Evolutionary conservation across 345 rosid genomes (phyloP).

Genomic region (Salix arbutifolia): DNA sequence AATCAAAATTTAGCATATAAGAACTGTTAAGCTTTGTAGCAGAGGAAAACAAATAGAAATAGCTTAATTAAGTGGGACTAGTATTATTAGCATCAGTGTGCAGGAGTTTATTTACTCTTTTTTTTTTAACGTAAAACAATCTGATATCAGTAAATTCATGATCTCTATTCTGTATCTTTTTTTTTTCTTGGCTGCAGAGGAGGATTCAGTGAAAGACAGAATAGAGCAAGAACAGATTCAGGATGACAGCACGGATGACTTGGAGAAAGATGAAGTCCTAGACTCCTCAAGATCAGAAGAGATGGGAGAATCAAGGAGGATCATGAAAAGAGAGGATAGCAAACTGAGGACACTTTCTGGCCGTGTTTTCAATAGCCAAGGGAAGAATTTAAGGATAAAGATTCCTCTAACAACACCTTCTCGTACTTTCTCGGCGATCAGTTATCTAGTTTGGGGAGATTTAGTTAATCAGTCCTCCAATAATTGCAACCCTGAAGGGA

Average conservation of each 20-base stretch:
- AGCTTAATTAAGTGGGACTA: not conserved
- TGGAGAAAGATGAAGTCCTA: constrained; percentile 33
- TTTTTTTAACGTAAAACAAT: not conserved
- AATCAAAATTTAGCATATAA: not conserved
- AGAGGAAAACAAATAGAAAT: not conserved
- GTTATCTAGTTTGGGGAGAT: constrained; percentile 71
- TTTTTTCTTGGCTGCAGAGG: constrained; percentile 45
- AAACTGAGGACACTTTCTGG: constrained; percentile 46
- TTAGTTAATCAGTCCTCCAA: constrained; percentile 59
- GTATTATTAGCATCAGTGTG: not conserved
- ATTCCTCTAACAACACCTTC: constrained; percentile 85
- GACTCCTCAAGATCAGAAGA: constrained; percentile 49
- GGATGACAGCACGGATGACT: constrained; percentile 39
- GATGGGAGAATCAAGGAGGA: constrained; percentile 33
- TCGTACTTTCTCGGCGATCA: constrained; percentile 77
- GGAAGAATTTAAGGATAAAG: constrained; percentile 75
- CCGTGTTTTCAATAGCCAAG: constrained; percentile 56
- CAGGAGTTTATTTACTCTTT: not conserved
- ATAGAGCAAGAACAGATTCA: constrained; percentile 53
- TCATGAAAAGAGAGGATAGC: constrained; percentile 41
- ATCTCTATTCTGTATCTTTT: not conserved
- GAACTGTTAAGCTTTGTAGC: not conserved
- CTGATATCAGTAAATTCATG: not conserved
- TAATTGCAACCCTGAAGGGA: constrained; percentile 54
- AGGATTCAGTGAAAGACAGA: constrained; percentile 57